These are phyloP conservation scores for Noccaea caerulescens DNA, from an alignment of 345 rosid species.

Conservation along the genomic window DNA sequence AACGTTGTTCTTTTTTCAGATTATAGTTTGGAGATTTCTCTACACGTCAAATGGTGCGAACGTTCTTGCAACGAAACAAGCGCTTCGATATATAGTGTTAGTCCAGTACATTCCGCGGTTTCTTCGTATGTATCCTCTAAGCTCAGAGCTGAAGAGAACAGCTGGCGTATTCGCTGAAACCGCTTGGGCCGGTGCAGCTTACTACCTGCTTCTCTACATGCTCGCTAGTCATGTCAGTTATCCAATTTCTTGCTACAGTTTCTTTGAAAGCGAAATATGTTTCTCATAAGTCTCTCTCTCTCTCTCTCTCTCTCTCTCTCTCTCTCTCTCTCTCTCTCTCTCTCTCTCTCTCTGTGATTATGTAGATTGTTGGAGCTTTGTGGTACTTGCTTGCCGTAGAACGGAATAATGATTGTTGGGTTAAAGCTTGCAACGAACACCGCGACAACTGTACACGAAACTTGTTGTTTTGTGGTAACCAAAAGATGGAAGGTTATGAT, in stretches of 20 bases:
- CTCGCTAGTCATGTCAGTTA: constrained; percentile 95
- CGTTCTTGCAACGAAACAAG: constrained; percentile 78
- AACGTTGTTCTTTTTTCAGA: constrained; percentile 50
- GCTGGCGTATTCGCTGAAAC: constrained; percentile 95
- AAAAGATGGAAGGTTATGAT: constrained; percentile 51
- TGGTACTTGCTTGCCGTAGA: constrained; percentile 93
- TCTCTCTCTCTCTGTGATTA: not conserved
- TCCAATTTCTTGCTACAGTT: not conserved
- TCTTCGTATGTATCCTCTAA: constrained; percentile 71
- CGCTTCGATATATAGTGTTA: constrained; percentile 70
- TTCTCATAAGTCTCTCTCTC: constrained; percentile 10
- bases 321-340: too few relatives aligned
- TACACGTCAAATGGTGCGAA: constrained; percentile 67
- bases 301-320: too few relatives aligned
- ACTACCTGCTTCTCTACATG: constrained; percentile 87
- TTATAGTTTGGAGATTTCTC: constrained; percentile 89
- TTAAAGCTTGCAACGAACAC: constrained; percentile 45
- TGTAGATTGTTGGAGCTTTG: constrained; percentile 91
- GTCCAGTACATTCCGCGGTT: constrained; percentile 80
- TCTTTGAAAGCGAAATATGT: not conserved
- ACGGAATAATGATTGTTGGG: constrained; percentile 87
- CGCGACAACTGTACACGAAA: constrained; percentile 43
- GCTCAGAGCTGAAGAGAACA: constrained; percentile 89
- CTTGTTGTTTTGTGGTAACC: constrained; percentile 82
- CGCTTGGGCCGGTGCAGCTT: constrained; percentile 99